Evolutionary conservation across 225 moss, liverwort and hornwort species (phyloP).

Genomic region (Ulota crispa): DNA sequence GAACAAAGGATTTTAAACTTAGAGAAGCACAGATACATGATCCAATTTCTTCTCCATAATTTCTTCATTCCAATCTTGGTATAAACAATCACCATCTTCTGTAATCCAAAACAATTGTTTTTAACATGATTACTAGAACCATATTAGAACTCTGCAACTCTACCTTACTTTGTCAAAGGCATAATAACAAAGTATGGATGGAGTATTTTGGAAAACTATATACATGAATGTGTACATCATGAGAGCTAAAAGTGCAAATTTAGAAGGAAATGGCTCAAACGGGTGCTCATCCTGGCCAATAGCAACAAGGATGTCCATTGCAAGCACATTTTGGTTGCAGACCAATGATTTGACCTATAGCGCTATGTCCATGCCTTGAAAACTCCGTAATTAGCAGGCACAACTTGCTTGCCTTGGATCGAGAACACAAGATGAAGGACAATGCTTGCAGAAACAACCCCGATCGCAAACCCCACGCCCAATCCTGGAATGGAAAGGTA

Average conservation of each 20-base stretch:
- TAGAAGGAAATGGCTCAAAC: no score
- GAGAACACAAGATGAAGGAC: not conserved
- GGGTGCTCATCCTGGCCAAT: no score
- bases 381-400: not conserved
- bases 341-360: not conserved
- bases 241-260: no score
- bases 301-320: not conserved
- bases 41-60: not conserved
- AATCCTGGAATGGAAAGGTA: not conserved
- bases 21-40: no score
- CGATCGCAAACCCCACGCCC: slow-evolving; percentile 3
- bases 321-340: not conserved
- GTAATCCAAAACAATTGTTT: not conserved
- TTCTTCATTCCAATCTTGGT: not conserved
- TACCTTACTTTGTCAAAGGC: no score
- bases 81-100: not conserved
- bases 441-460: not conserved
- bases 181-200: no score
- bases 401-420: not conserved
- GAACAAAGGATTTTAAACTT: no score
- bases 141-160: no score
- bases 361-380: not conserved
- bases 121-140: no score
- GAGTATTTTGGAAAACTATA: no score
- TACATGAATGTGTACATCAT: no score